phyloP scores from a whole-genome alignment of 208 protist genomes.

The Leishmania turanica region DNA sequence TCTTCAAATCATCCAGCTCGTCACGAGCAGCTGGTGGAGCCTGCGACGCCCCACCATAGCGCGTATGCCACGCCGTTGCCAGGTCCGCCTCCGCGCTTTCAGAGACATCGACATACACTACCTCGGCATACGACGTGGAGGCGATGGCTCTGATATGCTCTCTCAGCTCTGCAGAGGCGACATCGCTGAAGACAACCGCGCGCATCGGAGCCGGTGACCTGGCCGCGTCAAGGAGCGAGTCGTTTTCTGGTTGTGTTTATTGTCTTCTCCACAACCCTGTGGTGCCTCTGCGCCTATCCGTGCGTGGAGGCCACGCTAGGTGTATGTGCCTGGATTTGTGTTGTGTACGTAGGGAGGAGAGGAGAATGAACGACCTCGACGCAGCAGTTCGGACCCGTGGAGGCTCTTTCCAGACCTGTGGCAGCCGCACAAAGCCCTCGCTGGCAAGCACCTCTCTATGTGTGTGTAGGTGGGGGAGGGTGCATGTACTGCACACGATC shows the following conservation, averaged over 20 bases:
- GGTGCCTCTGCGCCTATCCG: background rate
- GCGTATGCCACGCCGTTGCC: slow-evolving; percentile 21
- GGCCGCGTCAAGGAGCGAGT: background rate
- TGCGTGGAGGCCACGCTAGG: background rate
- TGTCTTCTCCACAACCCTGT: background rate
- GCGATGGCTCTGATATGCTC: slow-evolving; percentile 1
- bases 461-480: too few species aligned
- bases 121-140: slow-evolving; percentile 20
- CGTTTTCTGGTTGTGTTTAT: background rate
- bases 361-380: background rate
- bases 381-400: background rate
- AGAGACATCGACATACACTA: slow-evolving; percentile 10
- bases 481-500: background rate
- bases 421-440: background rate
- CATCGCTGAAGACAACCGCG: slow-evolving; percentile 21
- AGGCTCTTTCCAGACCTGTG: background rate
- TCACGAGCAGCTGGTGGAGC: background rate
- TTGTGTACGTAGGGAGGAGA: background rate
- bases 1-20: slow-evolving; percentile 19
- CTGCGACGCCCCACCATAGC: slow-evolving; percentile 8
- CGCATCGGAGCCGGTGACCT: slow-evolving; percentile 6
- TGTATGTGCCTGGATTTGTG: background rate
- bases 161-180: slow-evolving; percentile 6
- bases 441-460: background rate
- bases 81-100: slow-evolving; percentile 7